Evolutionary conservation across 768 basidiomycete species (phyloP).

Genomic region (Naganishia antarctica): DNA sequence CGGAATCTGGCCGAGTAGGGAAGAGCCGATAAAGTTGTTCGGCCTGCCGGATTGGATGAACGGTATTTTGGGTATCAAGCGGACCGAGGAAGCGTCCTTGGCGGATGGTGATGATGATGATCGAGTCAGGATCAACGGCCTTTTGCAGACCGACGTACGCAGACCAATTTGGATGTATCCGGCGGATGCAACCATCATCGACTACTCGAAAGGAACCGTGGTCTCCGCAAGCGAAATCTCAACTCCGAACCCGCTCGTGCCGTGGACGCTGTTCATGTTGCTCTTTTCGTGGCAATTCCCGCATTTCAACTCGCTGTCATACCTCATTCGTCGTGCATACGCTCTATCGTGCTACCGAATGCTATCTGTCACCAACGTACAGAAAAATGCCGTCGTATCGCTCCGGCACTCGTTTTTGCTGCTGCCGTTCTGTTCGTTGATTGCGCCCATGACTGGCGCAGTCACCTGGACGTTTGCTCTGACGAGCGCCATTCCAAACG

Average conservation of each 20-base stretch:
- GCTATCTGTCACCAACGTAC: conserved; percentile 74
- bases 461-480: conserved; percentile 87
- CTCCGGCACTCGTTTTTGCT: conserved; percentile 70
- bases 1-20: conserved; percentile 61
- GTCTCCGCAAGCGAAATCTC: conserved; percentile 14
- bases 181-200: conserved; percentile 29
- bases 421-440: conserved; percentile 68
- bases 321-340: conserved; percentile 79
- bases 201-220: conserved; percentile 23
- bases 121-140: conserved; percentile 8
- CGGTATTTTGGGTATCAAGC: conserved; percentile 51
- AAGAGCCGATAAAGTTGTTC: conserved; percentile 59
- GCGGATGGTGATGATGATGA: neutral
- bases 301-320: conserved; percentile 90
- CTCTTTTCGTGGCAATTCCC: conserved; percentile 98
- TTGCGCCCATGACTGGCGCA: conserved; percentile 81
- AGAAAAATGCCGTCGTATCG: conserved; percentile 75
- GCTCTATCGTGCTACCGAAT: conserved; percentile 90
- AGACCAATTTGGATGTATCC: conserved; percentile 20
- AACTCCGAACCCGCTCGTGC: conserved; percentile 70
- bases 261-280: conserved; percentile 72
- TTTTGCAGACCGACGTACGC: neutral
- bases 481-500: conserved; percentile 71
- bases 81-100: neutral
- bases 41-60: conserved; percentile 55